Percentiles rank a stretch among this genome's conserved stretches.
phyloP scores from a whole-genome alignment of 768 basidiomycete genomes.

The Boletus speciosus region DNA sequence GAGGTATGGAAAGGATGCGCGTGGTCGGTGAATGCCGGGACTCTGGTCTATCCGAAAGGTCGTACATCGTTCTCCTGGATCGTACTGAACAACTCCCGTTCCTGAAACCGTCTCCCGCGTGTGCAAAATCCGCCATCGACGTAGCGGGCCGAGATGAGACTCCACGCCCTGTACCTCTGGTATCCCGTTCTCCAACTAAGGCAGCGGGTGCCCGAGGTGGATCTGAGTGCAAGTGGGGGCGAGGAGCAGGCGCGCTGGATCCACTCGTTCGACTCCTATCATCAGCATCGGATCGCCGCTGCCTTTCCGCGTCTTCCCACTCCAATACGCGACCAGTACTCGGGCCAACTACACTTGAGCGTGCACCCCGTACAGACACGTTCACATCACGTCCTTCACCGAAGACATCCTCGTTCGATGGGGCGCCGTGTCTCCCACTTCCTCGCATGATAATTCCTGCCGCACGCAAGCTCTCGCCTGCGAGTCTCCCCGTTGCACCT shows the following conservation, averaged over 20 bases:
- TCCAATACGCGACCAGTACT: slow-evolving; percentile 13
- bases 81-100: slow-evolving; percentile 14
- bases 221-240: slow-evolving; percentile 26
- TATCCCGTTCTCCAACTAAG: slow-evolving; percentile 19
- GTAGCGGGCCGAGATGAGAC: slow-evolving; percentile 43
- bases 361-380: slow-evolving; percentile 16
- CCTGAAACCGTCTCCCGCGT: slow-evolving; percentile 17
- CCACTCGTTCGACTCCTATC: slow-evolving; percentile 24
- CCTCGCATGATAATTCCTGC: slow-evolving; percentile 56
- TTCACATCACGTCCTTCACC: slow-evolving; percentile 19
- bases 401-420: slow-evolving; percentile 37
- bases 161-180: slow-evolving; percentile 16
- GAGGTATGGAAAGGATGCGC: slow-evolving; percentile 12
- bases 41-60: slow-evolving; percentile 22
- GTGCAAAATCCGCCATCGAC: slow-evolving; percentile 52
- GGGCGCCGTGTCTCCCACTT: slow-evolving; percentile 27
- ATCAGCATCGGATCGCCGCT: slow-evolving; percentile 12
- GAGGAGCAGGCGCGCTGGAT: slow-evolving; percentile 20
- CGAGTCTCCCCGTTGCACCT: slow-evolving; percentile 46
- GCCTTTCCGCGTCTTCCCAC: slow-evolving; percentile 27
- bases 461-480: slow-evolving; percentile 67
- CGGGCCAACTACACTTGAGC: slow-evolving; percentile 8
- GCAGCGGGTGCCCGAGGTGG: slow-evolving; percentile 16
- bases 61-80: slow-evolving; percentile 24
- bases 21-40: slow-evolving; percentile 15